Conservation (phyloP, 2,329 filamentous ascomycete species). For the Drechslerella dactyloides region DNA sequence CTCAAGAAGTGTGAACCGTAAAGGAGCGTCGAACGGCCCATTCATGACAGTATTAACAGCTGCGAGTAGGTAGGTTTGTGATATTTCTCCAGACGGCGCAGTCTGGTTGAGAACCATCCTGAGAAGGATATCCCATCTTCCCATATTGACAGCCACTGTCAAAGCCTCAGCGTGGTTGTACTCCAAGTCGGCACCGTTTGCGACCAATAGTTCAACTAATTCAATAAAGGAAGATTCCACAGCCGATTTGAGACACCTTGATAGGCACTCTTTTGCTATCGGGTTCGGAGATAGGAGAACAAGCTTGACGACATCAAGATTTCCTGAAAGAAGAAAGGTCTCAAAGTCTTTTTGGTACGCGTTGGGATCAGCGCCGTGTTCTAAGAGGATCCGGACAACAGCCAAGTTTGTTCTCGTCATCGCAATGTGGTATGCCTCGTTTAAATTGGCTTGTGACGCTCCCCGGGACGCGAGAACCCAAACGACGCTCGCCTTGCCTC, state of each 20-base stretch:
- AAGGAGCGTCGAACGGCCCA: constrained; percentile 11
- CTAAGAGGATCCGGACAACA: constrained; percentile 30
- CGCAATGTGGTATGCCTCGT: constrained; percentile 42
- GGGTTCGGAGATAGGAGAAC: constrained; percentile 25
- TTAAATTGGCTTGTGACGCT: constrained; percentile 22
- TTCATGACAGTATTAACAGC: constrained; percentile 29
- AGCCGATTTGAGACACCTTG: constrained; percentile 17
- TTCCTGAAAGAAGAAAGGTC: constrained; percentile 18
- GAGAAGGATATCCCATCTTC: constrained; percentile 42
- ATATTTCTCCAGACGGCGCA: constrained; percentile 24
- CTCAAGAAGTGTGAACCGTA: constrained; percentile 36
- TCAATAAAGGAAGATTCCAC: constrained; percentile 26
- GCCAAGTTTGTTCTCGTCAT: constrained; percentile 28
- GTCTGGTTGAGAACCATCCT: constrained; percentile 37
- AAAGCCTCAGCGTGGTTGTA: constrained; percentile 44
- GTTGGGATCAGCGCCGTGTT: constrained; percentile 42
- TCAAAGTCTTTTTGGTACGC: constrained; percentile 32
- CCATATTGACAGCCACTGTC: constrained; percentile 12
- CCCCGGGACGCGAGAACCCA: constrained; percentile 37
- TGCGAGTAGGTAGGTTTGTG: constrained; percentile 27
- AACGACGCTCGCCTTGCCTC: constrained; percentile 41
- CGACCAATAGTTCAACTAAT: constrained; percentile 34
- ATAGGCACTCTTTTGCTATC: constrained; percentile 23
- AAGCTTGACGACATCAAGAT: constrained; percentile 30
- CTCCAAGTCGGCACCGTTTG: constrained; percentile 35